phyloP scores from a whole-genome alignment of 345 rosid genomes.

The Diplotaxis tenuifolia region DNA sequence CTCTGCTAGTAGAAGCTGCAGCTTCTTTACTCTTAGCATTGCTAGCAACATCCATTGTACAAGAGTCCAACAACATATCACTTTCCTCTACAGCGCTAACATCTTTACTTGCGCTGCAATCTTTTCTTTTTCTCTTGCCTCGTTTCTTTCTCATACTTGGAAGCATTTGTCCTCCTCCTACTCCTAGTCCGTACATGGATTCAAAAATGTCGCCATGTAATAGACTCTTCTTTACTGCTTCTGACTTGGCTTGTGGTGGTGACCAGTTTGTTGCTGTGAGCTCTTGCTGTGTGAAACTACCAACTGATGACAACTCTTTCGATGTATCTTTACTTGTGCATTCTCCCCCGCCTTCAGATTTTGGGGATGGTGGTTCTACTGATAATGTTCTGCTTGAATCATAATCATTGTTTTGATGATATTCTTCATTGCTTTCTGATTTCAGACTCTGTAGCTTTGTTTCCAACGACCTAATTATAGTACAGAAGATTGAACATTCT shows the following conservation, averaged over 20 bases:
- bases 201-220: constrained; percentile 38
- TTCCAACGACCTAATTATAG: constrained; percentile 61
- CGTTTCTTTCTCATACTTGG: constrained; percentile 56
- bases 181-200: constrained; percentile 32
- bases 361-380: constrained; percentile 50
- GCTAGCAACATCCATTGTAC: constrained; percentile 34
- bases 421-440: constrained; percentile 50
- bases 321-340: constrained; percentile 58
- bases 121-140: constrained; percentile 84
- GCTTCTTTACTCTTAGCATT: constrained; percentile 48
- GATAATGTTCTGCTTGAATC: constrained; percentile 72
- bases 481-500: background rate
- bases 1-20: constrained; percentile 40
- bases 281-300: constrained; percentile 73
- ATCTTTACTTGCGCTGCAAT: constrained; percentile 44
- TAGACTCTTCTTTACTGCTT: constrained; percentile 1
- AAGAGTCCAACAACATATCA: constrained; percentile 46
- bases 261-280: constrained; percentile 52
- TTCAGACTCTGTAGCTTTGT: constrained; percentile 67
- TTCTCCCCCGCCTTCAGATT: constrained; percentile 49
- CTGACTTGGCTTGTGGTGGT: constrained; percentile 46
- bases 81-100: constrained; percentile 76
- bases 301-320: constrained; percentile 69
- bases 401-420: constrained; percentile 32
- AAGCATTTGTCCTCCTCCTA: constrained; percentile 41